Conservation (phyloP, 441 rosid species). For the Sinapis alba region DNA sequence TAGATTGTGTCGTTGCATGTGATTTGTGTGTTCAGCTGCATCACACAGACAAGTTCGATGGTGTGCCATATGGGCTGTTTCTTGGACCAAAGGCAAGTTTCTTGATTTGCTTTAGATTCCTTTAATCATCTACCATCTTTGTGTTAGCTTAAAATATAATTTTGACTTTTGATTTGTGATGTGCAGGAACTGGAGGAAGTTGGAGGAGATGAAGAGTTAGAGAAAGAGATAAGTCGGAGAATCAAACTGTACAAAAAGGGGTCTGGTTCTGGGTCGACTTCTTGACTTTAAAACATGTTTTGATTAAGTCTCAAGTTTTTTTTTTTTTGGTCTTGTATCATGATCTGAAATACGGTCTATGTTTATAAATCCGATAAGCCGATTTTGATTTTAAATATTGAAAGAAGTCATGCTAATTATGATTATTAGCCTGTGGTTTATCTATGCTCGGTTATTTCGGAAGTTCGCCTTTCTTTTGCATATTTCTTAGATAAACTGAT, state of each 20-base stretch:
- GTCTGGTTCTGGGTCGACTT: slow-evolving; percentile 23
- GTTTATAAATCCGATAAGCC: slow-evolving; percentile 21
- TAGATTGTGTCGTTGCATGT: slow-evolving; percentile 3
- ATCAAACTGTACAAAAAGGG: slow-evolving; percentile 48
- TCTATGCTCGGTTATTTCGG: neutral
- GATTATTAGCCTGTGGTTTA: neutral
- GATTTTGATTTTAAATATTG: slow-evolving; percentile 18
- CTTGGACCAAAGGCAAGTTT: slow-evolving; percentile 78
- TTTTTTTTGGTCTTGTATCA: neutral
- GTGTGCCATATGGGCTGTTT: slow-evolving; percentile 95
- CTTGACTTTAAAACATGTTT: slow-evolving; percentile 9
- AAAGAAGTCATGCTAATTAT: neutral
- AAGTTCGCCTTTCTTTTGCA: neutral
- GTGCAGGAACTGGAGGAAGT: slow-evolving; percentile 85
- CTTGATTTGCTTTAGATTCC: neutral
- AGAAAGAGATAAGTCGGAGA: slow-evolving; percentile 70
- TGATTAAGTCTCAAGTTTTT: neutral
- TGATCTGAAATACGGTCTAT: slow-evolving; percentile 2
- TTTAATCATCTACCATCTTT: neutral
- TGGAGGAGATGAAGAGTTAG: slow-evolving; percentile 81
- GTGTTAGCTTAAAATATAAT: neutral
- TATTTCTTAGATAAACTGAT: neutral
- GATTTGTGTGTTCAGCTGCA: slow-evolving; percentile 62
- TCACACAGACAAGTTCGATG: slow-evolving; percentile 86
- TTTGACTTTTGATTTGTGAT: slow-evolving; percentile 4